Evolutionary conservation across 805 yeast genomes (phyloP), one percentile per base, ranked within the genome.

Genomic region (Saturnispora serradocipensis): DNA sequence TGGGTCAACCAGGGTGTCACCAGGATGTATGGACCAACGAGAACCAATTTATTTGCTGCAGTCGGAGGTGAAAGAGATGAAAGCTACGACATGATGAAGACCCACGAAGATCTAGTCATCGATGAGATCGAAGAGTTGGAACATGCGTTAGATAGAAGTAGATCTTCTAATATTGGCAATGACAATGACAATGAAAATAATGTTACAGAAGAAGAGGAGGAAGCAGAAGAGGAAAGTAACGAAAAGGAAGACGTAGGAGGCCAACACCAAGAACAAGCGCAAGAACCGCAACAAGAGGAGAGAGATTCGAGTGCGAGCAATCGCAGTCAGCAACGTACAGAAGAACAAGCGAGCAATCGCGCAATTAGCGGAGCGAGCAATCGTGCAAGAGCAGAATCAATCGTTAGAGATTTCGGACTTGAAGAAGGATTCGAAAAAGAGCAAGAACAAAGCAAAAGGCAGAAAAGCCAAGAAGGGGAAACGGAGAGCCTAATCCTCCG

Each of bases 1-100:
- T 52, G 56, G 39, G 42, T 64, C 49, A 59, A 57, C 42, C 53
- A 58, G 40, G 56, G 62, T 28, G 58, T 66, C n/a, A 50, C 52
- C 9, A 48, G 48, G 27, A 64, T 62, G 65, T 61, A 63, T 52
- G 61, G 57, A 22, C 40, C 51, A 25, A 36, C 48, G 13, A 43
- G 25, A 5, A 46, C 60, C 8, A 59, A 52, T 15, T 54, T 56
- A 11, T 30, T 46, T 48, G 43, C 52, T 25, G 40, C n/a, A 4
- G 40, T 24, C 38, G 49, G 30, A 3, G 50, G 32, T 34, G 47
- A 46, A 40, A 49, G 36, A 36, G 48, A 43, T 25, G 53, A 45
- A 54, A 60, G 30, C 44, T 53, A 43, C 56, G 59, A 13, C 54
- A 53, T 27, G 28, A 44, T 62, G 43, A 63, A 61, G 22, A 50